phyloP scores from a whole-genome alignment of 1,284 basidiomycete species.

The Coriolopsis trogii region DNA sequence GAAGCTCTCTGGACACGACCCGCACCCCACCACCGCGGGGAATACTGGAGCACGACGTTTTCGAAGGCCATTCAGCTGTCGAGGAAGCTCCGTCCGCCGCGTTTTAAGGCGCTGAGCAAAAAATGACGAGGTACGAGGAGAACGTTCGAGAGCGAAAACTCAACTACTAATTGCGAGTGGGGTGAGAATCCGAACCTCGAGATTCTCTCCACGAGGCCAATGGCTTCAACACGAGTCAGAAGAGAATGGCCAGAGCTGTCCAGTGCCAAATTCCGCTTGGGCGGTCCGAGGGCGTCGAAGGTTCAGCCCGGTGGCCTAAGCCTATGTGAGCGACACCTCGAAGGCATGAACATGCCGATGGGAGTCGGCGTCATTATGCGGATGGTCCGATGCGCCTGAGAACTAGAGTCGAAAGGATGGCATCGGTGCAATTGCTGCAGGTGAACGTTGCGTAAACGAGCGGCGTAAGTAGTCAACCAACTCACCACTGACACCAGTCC shows the following conservation, averaged over 20 bases:
- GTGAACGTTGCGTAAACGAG: background rate
- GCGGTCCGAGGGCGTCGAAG: background rate
- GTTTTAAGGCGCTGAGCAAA: background rate
- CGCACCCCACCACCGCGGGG: no score
- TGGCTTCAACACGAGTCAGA: slow-evolving; percentile 1
- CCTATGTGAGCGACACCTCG: slow-evolving; percentile 2
- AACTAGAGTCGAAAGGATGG: background rate
- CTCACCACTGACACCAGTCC: background rate
- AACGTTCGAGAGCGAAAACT: slow-evolving; percentile 5
- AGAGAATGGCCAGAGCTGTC: background rate
- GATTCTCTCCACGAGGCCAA: no score
- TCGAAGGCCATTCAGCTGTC: background rate
- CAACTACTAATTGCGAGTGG: background rate
- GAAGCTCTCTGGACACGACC: no score
- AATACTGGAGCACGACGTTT: no score
- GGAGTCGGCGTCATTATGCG: background rate
- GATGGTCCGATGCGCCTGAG: background rate
- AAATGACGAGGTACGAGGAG: background rate
- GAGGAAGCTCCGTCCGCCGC: background rate
- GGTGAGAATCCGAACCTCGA: slow-evolving; percentile 5
- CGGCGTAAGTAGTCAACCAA: background rate
- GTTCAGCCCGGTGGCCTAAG: background rate
- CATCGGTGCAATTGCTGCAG: background rate
- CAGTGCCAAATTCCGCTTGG: background rate
- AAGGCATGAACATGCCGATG: background rate